Conservation (phyloP, 345 rosid genomes). For the Eucalyptus pumila region DNA sequence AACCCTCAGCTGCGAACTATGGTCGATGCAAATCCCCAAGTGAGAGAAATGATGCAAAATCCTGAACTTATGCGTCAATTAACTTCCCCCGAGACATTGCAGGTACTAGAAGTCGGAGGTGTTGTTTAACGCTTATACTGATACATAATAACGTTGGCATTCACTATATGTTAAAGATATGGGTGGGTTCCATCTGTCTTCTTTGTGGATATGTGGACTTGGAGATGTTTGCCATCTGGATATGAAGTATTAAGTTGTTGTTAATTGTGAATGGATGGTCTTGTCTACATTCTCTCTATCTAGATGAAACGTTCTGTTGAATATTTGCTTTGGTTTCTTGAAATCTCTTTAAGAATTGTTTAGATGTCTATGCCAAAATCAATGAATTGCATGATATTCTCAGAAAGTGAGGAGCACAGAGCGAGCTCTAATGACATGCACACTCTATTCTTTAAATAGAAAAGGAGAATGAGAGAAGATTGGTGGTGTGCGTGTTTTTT, state of each 20-base stretch:
- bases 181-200: background rate
- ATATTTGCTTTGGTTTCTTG: background rate
- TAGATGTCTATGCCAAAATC: background rate
- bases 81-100: conserved; percentile 74
- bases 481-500: background rate
- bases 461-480: background rate
- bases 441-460: background rate
- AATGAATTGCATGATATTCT: background rate
- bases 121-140: background rate
- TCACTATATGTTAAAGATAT: background rate
- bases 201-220: background rate
- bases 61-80: conserved; percentile 72
- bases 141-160: background rate
- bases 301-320: background rate
- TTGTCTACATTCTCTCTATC: background rate
- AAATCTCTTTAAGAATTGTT: background rate
- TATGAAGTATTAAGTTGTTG: background rate
- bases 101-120: conserved; percentile 13
- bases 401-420: background rate
- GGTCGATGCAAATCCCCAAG: conserved; percentile 61
- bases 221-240: background rate
- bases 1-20: conserved; percentile 46
- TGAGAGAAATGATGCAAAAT: conserved; percentile 87
- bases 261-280: background rate
- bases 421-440: background rate